These are phyloP conservation scores for Penicillium expansum DNA, from an alignment of 2,329 filamentous ascomycete species.

Conservation along the genomic window DNA sequence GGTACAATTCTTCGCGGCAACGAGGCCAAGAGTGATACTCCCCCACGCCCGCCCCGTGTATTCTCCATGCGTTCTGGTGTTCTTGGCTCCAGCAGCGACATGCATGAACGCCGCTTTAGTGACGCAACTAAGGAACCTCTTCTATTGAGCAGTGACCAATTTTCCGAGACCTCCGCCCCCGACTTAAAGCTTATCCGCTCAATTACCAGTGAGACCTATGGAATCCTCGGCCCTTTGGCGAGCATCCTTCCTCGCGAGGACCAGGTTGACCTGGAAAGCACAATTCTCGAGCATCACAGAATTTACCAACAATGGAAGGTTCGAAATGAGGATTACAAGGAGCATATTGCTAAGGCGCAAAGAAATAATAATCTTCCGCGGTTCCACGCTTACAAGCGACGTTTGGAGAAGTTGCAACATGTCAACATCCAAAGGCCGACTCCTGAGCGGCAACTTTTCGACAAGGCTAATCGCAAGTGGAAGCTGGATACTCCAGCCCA, in stretches of 20 bases:
- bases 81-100: not conserved
- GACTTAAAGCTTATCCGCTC: not conserved
- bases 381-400: not conserved
- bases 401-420: not conserved
- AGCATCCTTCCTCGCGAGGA: constrained; percentile 10
- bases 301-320: not conserved
- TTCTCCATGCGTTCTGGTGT: constrained; percentile 10
- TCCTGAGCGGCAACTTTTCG: not conserved
- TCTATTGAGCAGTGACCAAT: not conserved
- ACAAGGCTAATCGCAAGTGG: constrained; percentile 1
- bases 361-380: not conserved
- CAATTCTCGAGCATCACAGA: not conserved
- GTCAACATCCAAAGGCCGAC: not conserved
- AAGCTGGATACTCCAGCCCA: not conserved
- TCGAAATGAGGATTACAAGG: not conserved
- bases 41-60: not conserved
- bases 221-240: not conserved
- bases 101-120: not conserved
- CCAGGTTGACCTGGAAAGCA: constrained; percentile 6
- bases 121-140: not conserved
- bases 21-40: constrained; percentile 14
- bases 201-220: not conserved
- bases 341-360: not conserved
- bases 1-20: constrained; percentile 39
- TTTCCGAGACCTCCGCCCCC: not conserved